phyloP scores from a whole-genome alignment of 2,329 filamentous ascomycete genomes.

The Bretziella fagacearum region DNA sequence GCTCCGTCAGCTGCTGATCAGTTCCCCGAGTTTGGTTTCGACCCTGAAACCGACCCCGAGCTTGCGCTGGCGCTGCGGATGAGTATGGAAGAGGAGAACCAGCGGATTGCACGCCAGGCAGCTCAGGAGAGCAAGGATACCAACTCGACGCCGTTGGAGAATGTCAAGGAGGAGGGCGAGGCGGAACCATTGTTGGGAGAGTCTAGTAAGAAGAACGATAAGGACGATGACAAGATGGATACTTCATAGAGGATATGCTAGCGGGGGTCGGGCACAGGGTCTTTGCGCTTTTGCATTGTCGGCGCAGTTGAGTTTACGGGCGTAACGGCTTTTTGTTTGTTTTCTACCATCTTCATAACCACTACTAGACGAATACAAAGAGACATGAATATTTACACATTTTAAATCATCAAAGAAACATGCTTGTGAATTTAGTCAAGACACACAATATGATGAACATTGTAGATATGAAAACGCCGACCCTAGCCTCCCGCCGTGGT shows the following conservation, averaged over 20 bases:
- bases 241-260: slow-evolving; percentile 42
- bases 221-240: slow-evolving; percentile 69
- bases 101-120: slow-evolving; percentile 53
- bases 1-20: slow-evolving; percentile 40
- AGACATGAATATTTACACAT: too few relatives aligned
- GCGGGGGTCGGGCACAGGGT: too few relatives aligned
- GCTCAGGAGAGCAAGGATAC: slow-evolving; percentile 47
- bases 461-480: too few relatives aligned
- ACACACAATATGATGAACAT: not conserved
- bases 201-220: slow-evolving; percentile 29
- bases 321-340: not conserved
- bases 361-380: too few relatives aligned
- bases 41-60: slow-evolving; percentile 83
- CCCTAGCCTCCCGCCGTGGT: not conserved
- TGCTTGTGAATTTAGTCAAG: too few relatives aligned
- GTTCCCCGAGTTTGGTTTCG: slow-evolving; percentile 51
- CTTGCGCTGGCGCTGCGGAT: slow-evolving; percentile 85
- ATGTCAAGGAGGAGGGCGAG: slow-evolving; percentile 66
- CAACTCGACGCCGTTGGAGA: slow-evolving; percentile 57
- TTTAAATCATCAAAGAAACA: too few relatives aligned
- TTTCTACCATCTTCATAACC: too few relatives aligned
- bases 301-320: not conserved
- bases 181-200: slow-evolving; percentile 24
- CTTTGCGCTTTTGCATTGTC: too few relatives aligned
- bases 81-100: slow-evolving; percentile 97